These are phyloP conservation scores for Trichoderma gracile DNA, from an alignment of 2,329 filamentous ascomycete species.

Conservation along the genomic window DNA sequence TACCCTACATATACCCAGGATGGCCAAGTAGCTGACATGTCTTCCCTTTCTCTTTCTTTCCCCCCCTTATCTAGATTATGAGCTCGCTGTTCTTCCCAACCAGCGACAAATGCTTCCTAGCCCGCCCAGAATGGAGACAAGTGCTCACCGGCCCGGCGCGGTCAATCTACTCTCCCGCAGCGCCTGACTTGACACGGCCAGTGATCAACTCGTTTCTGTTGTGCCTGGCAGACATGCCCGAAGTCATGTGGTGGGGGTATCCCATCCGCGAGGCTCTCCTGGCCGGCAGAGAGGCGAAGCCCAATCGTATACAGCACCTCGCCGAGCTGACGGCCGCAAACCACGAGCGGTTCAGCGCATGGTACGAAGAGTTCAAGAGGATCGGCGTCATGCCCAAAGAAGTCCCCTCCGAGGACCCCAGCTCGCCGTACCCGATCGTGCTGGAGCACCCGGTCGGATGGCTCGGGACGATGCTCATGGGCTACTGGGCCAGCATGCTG, in stretches of 20 bases:
- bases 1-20: neutral
- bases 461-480: slow-evolving; percentile 40
- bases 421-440: slow-evolving; percentile 39
- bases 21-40: neutral
- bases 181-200: slow-evolving; percentile 31
- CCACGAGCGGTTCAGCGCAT: slow-evolving; percentile 37
- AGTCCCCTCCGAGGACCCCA: slow-evolving; percentile 35
- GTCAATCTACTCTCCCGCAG: slow-evolving; percentile 33
- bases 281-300: slow-evolving; percentile 35
- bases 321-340: slow-evolving; percentile 34
- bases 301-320: slow-evolving; percentile 36
- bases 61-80: slow-evolving; percentile 38
- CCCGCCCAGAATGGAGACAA: slow-evolving; percentile 40
- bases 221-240: slow-evolving; percentile 39
- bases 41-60: neutral
- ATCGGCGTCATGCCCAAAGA: slow-evolving; percentile 34
- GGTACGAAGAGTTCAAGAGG: slow-evolving; percentile 37
- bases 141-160: slow-evolving; percentile 35
- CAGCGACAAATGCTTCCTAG: slow-evolving; percentile 41
- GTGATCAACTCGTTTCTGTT: slow-evolving; percentile 40
- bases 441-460: slow-evolving; percentile 38
- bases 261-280: slow-evolving; percentile 25
- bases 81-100: slow-evolving; percentile 42
- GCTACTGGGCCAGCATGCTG: slow-evolving; percentile 44
- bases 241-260: slow-evolving; percentile 38